A percentile compares a stretch with the other conserved stretches of the same genome.
Evolutionary conservation across 306 rosid species (phyloP).

Genomic region (Carpinus fangiana): DNA sequence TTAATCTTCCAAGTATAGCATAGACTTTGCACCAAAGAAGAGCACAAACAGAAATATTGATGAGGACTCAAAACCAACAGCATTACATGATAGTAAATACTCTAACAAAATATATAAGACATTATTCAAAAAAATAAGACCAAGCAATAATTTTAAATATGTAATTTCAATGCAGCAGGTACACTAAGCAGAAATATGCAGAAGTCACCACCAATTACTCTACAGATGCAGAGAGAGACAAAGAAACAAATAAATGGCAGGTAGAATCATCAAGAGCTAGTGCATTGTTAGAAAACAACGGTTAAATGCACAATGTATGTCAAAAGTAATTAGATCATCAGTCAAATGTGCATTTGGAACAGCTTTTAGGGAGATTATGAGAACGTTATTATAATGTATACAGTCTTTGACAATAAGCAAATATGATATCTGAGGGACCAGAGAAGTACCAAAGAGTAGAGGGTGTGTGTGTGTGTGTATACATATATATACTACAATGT

Average conservation of each 20-base stretch:
- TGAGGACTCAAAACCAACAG: not conserved
- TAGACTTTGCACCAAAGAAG: conserved; percentile 3
- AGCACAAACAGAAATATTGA: not conserved
- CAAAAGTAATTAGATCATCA: conserved; percentile 7
- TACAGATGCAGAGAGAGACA: not conserved
- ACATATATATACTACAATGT: not conserved
- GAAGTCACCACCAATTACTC: not conserved
- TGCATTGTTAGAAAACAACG: not conserved
- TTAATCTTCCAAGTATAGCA: conserved; percentile 6
- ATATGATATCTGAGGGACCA: not conserved
- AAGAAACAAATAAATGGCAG: not conserved
- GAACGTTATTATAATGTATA: not conserved
- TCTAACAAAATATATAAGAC: not conserved
- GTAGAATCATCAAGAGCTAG: not conserved
- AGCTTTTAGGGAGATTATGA: not conserved
- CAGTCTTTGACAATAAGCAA: not conserved
- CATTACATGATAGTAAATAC: not conserved
- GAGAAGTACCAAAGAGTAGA: too few species aligned
- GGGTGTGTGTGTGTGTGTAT: too few species aligned
- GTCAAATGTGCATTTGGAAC: not conserved
- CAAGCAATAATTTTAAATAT: not conserved
- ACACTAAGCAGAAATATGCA: not conserved
- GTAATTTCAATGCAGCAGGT: not conserved
- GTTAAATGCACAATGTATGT: not conserved
- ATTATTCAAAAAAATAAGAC: not conserved